These are phyloP conservation scores for Cercospora canescens DNA, from an alignment of 2,329 filamentous ascomycete genomes.

Conservation along the genomic window DNA sequence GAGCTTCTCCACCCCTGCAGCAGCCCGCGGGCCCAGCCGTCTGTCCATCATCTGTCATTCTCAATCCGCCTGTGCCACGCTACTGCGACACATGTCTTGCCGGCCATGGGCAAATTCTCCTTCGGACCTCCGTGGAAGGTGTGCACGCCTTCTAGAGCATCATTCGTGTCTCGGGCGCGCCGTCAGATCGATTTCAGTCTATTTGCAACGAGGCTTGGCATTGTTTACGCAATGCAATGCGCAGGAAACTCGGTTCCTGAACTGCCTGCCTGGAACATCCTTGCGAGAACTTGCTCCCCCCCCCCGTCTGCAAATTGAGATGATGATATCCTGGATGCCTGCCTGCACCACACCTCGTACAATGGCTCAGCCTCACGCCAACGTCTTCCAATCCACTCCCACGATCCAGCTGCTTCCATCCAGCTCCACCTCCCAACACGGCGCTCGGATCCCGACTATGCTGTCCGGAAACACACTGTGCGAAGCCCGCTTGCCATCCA, in stretches of 20 bases:
- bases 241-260: background rate
- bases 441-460: constrained; percentile 40
- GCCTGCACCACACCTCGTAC: background rate
- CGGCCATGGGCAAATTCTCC: background rate
- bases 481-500: constrained; percentile 24
- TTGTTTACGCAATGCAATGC: constrained; percentile 1
- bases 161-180: background rate
- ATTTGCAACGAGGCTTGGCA: background rate
- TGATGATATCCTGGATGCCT: background rate
- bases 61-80: background rate
- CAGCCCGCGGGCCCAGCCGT: background rate
- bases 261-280: constrained; percentile 4
- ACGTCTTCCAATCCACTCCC: constrained; percentile 44
- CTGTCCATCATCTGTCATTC: background rate
- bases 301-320: background rate
- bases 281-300: background rate
- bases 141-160: background rate
- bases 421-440: constrained; percentile 44
- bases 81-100: background rate
- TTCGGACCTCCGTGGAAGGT: background rate
- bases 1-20: background rate
- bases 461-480: constrained; percentile 27
- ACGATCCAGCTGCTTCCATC: constrained; percentile 39
- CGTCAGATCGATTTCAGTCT: background rate
- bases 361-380: constrained; percentile 4